phyloP scores from a whole-genome alignment of 1,139 yeast species.

The Magnusiomyces tetraspermus region DNA sequence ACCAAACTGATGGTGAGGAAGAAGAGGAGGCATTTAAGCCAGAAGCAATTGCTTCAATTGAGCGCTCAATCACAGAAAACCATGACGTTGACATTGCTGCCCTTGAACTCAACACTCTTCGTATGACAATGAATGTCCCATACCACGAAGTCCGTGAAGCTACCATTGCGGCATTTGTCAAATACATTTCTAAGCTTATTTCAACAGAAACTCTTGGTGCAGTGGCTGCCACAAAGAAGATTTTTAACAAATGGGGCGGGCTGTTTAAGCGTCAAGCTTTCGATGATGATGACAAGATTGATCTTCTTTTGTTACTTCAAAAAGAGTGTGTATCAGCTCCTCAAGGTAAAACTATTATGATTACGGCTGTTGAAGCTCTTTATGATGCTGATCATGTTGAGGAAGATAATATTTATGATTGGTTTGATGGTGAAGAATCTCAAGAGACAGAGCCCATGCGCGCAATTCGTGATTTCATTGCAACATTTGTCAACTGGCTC shows the following conservation, averaged over 20 bases:
- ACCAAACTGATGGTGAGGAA: conserved; percentile 37
- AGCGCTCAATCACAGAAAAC: conserved; percentile 81
- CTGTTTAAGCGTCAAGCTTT: conserved; percentile 69
- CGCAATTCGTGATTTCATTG: conserved; percentile 48
- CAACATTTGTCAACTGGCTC: conserved; percentile 79
- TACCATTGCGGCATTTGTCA: conserved; percentile 61
- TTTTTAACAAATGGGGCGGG: conserved; percentile 73
- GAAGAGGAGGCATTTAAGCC: conserved; percentile 77
- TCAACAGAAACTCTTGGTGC: conserved; percentile 66
- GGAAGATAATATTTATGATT: conserved; percentile 65
- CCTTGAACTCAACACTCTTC: conserved; percentile 80
- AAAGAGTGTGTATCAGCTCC: conserved; percentile 35
- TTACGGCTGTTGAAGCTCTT: conserved; percentile 55
- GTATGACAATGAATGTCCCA: conserved; percentile 95
- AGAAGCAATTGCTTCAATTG: conserved; percentile 91
- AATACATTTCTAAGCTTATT: conserved; percentile 60
- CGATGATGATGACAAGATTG: conserved; percentile 66
- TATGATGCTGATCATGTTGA: conserved; percentile 75
- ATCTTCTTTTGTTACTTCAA: conserved; percentile 55
- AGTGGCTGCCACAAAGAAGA: conserved; percentile 64
- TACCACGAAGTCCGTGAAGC: conserved; percentile 88
- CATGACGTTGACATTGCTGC: conserved; percentile 91
- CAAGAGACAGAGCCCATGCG: conserved; percentile 38
- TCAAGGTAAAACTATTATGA: conserved; percentile 43
- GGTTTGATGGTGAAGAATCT: conserved; percentile 60